These are phyloP conservation scores for Wallacemonas sp. DNA, from an alignment of 208 protist genomes.

Conservation along the genomic window DNA sequence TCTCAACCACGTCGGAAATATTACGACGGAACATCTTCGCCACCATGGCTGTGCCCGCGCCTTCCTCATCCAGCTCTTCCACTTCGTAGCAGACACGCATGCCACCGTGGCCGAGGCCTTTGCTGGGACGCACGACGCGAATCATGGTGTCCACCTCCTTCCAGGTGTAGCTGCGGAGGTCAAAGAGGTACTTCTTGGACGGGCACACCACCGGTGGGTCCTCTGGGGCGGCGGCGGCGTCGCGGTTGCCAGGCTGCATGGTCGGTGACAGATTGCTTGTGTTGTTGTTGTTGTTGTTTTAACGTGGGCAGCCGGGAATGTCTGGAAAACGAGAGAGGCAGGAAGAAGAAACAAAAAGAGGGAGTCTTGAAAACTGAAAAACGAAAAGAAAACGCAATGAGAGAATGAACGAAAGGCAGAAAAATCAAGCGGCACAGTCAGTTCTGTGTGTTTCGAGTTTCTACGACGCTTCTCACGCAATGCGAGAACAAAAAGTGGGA, in stretches of 20 bases:
- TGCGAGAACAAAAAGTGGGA: too few species aligned
- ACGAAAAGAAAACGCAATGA: too few species aligned
- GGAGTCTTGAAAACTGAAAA: slow-evolving; percentile 6
- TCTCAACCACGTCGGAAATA: slow-evolving; percentile 70
- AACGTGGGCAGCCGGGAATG: too few species aligned
- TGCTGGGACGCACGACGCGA: slow-evolving; percentile 45
- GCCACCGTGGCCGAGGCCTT: slow-evolving; percentile 60
- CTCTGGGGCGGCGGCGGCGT: slow-evolving; percentile 13
- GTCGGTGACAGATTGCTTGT: too few species aligned
- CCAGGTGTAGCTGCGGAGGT: slow-evolving; percentile 59
- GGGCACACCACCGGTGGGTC: slow-evolving; percentile 50
- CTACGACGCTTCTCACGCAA: too few species aligned
- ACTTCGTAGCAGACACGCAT: slow-evolving; percentile 88
- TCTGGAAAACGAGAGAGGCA: too few species aligned
- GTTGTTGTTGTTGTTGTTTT: neutral
- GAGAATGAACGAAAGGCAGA: too few species aligned
- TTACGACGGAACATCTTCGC: slow-evolving; percentile 86
- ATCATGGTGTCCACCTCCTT: slow-evolving; percentile 63
- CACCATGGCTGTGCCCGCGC: slow-evolving; percentile 55
- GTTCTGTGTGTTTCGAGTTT: too few species aligned
- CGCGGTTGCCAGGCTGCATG: slow-evolving; percentile 5
- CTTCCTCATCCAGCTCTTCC: slow-evolving; percentile 82
- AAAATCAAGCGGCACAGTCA: too few species aligned
- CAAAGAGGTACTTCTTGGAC: slow-evolving; percentile 76
- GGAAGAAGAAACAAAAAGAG: too few species aligned